Base-by-base conservation (phyloP, 352 stramenopile species). In the Pythium phragmitis region DNA sequence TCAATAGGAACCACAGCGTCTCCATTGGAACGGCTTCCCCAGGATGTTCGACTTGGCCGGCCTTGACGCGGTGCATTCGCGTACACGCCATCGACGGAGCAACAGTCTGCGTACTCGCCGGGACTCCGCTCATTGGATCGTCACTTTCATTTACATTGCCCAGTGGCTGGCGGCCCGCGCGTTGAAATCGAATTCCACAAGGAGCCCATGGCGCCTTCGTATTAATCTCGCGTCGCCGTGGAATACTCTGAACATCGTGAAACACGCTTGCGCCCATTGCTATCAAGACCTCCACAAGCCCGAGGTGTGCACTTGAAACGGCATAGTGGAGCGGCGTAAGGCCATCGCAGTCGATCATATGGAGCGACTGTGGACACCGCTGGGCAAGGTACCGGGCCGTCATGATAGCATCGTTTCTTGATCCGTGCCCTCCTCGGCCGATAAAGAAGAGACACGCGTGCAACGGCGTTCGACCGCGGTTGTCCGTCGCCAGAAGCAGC, bases 251-350 rank as follows among this genome's bases (percentile, higher is more conserved):
- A 21, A 64, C 30, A n/a, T 39, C 39, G 43, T 36, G 17, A 28
- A 52, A 55, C 17, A 65, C 57, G 57, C 62, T 74, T 6, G 78
- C 80, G 28, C 82, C 82, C 4, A 85, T 52, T 2, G 36, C 36
- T 14, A 91, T 67, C 11, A 91, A 77, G 4, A 65, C 14, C 17
- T 70, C 58, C 0, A 89, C 75, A 2, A 91, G 43, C 6, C 63
- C 51, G 2, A 70, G 0, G 12, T 80, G 61, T 17, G 73, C 76
- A 23, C 55, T 51, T 23, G 39, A 64, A 17, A 89, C 76, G 9
- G 82, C 82, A 8, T 84, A 61, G 70, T 87, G 76, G 6, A 89
- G 46, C 23, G 79, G 69, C 0, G 69, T 74, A 0, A 79, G 52
- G 0, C 77, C 72, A 16, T 87, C 71, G 0, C 50, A 2, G 48